A percentile compares a stretch with the other conserved stretches of the same genome.
Conservation (phyloP, 2,329 filamentous ascomycete species). For the Calonectria henricotiae region DNA sequence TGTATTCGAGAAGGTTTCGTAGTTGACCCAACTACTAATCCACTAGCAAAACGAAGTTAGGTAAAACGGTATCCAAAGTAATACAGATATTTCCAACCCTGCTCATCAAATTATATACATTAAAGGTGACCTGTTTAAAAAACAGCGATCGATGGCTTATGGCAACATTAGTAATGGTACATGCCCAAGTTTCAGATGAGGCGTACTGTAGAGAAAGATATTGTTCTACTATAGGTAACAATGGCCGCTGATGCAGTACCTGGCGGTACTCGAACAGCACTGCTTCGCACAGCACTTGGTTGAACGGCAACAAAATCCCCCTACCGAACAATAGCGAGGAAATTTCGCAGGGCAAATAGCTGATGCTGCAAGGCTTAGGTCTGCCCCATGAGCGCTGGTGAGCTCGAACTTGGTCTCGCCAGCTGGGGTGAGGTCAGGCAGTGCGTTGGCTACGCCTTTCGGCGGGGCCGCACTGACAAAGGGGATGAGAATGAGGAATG, state of each 20-base stretch:
- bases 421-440: neutral
- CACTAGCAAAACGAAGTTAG: too few species aligned
- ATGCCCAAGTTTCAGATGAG: neutral
- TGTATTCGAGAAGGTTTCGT: too few species aligned
- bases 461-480: neutral
- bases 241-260: neutral
- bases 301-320: neutral
- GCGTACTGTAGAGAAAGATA: neutral
- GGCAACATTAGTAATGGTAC: neutral
- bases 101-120: neutral
- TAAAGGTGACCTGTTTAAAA: too few species aligned
- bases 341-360: neutral
- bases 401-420: neutral
- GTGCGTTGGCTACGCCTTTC: neutral
- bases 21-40: too few species aligned
- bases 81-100: neutral
- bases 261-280: neutral
- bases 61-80: too few species aligned
- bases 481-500: neutral
- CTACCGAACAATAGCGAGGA: conserved; percentile 5
- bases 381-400: too few species aligned
- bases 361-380: neutral
- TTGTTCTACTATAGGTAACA: neutral
- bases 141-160: neutral
- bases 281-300: neutral